These are phyloP conservation scores for Oryza coarctata DNA, from an alignment of 176 grass and related monocot genomes.

Conservation along the genomic window DNA sequence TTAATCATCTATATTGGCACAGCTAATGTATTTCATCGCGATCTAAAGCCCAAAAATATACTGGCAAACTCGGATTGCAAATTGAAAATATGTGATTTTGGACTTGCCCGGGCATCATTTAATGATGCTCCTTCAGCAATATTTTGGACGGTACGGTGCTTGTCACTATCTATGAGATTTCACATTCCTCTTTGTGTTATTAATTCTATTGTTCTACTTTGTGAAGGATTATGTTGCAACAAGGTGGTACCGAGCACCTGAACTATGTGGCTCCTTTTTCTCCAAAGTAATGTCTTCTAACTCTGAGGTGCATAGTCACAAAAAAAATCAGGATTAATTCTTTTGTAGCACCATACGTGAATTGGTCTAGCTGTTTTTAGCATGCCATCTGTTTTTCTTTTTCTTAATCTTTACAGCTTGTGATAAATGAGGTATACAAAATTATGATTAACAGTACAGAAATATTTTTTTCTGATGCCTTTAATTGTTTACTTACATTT, in stretches of 20 bases:
- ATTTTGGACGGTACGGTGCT: conserved; percentile 86
- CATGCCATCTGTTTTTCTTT: neutral
- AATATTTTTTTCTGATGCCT: neutral
- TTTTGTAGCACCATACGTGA: neutral
- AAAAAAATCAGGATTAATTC: conserved; percentile 2
- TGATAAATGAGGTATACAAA: neutral
- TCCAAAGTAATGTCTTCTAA: conserved; percentile 70
- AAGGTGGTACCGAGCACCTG: conserved; percentile 97
- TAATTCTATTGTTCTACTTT: conserved; percentile 19
- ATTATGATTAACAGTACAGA: neutral
- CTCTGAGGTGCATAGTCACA: neutral
- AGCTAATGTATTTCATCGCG: conserved; percentile 98
- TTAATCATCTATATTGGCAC: conserved; percentile 39
- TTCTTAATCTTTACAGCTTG: neutral
- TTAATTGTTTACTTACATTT: neutral
- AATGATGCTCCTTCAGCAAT: conserved; percentile 97
- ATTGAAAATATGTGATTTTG: conserved; percentile 95
- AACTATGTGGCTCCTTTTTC: conserved; percentile 97
- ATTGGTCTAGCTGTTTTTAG: neutral
- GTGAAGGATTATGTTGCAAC: conserved; percentile 97
- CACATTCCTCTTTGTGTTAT: conserved; percentile 27
- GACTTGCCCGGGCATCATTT: conserved; percentile 93
- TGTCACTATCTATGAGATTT: conserved; percentile 14
- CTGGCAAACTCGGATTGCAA: conserved; percentile 93
- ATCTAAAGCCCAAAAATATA: conserved; percentile 95